A percentile compares a stretch with the other conserved stretches of the same genome.
phyloP scores from a whole-genome alignment of 2,329 filamentous ascomycete genomes.

The Cryphonectria radicalis region DNA sequence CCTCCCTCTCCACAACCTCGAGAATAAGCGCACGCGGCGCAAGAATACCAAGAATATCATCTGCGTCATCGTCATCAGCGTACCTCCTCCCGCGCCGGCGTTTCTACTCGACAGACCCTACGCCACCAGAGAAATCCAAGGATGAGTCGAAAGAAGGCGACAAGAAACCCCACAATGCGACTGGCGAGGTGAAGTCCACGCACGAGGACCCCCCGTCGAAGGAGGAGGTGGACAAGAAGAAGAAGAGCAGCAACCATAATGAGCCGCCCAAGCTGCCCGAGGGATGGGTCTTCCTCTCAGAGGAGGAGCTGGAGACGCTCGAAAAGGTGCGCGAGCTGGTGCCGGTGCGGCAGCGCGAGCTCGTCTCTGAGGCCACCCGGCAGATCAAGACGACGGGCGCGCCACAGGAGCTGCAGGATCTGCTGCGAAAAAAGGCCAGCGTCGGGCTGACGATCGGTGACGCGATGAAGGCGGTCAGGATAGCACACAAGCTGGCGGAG shows the following conservation, averaged over 20 bases:
- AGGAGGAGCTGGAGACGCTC: constrained; percentile 56
- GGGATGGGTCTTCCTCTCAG: constrained; percentile 52
- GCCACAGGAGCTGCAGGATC: constrained; percentile 67
- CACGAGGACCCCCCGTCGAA: constrained; percentile 2
- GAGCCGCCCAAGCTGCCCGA: constrained; percentile 41
- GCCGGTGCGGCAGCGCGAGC: constrained; percentile 63
- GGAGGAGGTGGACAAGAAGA: constrained; percentile 10
- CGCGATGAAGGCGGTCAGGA: constrained; percentile 63
- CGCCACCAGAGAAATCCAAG: constrained; percentile 20
- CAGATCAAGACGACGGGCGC: constrained; percentile 71
- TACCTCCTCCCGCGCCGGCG: constrained; percentile 31
- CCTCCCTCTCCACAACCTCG: constrained; percentile 34
- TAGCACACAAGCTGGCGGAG: constrained; percentile 61
- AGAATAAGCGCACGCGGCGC: constrained; percentile 31
- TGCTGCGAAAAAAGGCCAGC: constrained; percentile 61
- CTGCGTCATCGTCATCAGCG: constrained; percentile 28
- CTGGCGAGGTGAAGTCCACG: constrained; percentile 7
- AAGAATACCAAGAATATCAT: constrained; percentile 32
- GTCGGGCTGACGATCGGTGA: constrained; percentile 48
- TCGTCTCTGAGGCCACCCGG: constrained; percentile 63
- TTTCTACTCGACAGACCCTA: constrained; percentile 34
- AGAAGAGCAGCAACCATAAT: neutral
- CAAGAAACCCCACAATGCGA: constrained; percentile 6
- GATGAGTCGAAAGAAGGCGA: constrained; percentile 13
- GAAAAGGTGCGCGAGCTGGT: constrained; percentile 64